Evolutionary conservation across 306 rosid species (phyloP).

Genomic region (Sicyos baderoa): DNA sequence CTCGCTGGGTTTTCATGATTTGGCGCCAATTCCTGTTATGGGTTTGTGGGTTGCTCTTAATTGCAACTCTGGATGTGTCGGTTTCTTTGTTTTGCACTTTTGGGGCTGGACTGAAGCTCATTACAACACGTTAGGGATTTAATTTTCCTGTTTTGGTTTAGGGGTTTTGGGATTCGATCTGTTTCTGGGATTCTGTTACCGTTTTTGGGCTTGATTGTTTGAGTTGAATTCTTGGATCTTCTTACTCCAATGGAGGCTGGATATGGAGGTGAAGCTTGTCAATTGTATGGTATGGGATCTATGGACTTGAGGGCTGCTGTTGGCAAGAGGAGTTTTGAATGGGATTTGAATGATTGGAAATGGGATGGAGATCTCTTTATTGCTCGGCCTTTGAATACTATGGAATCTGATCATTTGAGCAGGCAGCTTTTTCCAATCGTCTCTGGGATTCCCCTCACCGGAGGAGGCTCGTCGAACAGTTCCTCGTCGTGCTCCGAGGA

Average conservation of each 20-base stretch:
- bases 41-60: slow-evolving; percentile 41
- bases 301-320: slow-evolving; percentile 37
- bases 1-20: slow-evolving; percentile 7
- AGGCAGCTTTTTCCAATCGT: slow-evolving; percentile 51
- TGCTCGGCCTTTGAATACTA: slow-evolving; percentile 45
- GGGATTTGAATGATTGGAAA: slow-evolving; percentile 75
- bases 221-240: slow-evolving; percentile 10
- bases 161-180: slow-evolving; percentile 20
- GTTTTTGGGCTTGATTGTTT: background rate
- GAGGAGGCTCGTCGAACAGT: slow-evolving; percentile 50
- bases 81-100: slow-evolving; percentile 39
- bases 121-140: slow-evolving; percentile 20
- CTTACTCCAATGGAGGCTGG: slow-evolving; percentile 49
- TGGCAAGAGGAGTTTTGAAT: slow-evolving; percentile 54
- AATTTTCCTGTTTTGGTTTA: background rate
- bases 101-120: slow-evolving; percentile 44
- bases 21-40: slow-evolving; percentile 21
- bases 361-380: slow-evolving; percentile 85
- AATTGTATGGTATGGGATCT: slow-evolving; percentile 39
- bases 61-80: slow-evolving; percentile 45
- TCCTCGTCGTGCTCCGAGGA: slow-evolving; percentile 77
- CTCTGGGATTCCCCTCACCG: slow-evolving; percentile 37
- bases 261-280: slow-evolving; percentile 46
- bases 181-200: slow-evolving; percentile 19
- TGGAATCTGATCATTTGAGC: slow-evolving; percentile 38